Base-by-base conservation (phyloP, 768 basidiomycete genomes). In the Pholiota microspora region DNA sequence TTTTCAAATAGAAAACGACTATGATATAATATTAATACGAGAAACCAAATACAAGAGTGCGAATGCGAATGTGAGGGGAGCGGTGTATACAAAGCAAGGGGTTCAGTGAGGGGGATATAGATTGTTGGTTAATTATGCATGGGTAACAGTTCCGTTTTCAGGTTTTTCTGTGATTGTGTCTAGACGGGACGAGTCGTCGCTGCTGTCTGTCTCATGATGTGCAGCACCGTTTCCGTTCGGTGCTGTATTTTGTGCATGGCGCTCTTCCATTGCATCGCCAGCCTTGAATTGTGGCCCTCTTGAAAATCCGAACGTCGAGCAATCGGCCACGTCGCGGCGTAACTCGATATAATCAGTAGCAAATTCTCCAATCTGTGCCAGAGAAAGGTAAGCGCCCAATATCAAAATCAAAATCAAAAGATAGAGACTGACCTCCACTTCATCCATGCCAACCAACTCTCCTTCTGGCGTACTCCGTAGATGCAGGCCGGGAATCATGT, bases 291-390 rank as follows among this genome's bases (percentile, higher is more conserved):
- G 47, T 32, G 55, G 56, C 53, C 55, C 57, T 59, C 67, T 61
- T 7, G 70, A 59, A 45, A 68, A 69, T 53, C 68, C 72, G 64
- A 73, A 35, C 71, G 73, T 36, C 70, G 78, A 72, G 78, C 82
- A 69, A 61, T 86, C 83, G 15, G 75, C 71, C 61, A 79, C 86
- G 62, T 88, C 81, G 48, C 88, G 79, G 42, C 84, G 83, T 16
- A 87, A 76, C 64, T 90, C 83, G 54, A 85, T 83, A 57, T 85
- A 86, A 59, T 87, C 85, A 16, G 73, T 81, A 12, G 85, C 85
- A 54, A 86, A 87, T 62, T 87, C 85, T 49, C 85, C 85, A 34
- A 85, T 83, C 83, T 86, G 49, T 29, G 31, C 12, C 15, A 15
- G 18, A n/a, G 15, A 48, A 28, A 49, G 42, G 51, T 56, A 25